A percentile compares a stretch with the other conserved stretches of the same genome.
These are phyloP conservation scores for Verbena officinalis DNA, from an alignment of 257 asterid species.

Conservation along the genomic window DNA sequence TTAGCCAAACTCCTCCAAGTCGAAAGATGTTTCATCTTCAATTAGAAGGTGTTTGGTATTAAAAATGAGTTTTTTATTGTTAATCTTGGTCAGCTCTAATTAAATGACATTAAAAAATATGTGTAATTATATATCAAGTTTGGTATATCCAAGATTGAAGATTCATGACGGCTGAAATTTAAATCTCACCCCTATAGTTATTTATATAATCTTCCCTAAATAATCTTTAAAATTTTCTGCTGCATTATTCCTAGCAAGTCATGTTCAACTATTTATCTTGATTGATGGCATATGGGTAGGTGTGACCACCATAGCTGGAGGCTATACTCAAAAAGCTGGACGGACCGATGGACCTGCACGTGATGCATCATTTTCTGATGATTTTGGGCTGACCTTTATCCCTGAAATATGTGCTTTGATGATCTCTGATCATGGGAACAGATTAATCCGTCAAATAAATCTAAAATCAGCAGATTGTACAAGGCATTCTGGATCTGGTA, in stretches of 20 bases:
- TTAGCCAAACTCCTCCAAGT: background rate
- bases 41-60: no score
- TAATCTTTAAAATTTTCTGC: background rate
- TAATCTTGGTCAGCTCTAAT: no score
- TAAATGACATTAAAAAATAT: no score
- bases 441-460: conserved; percentile 68
- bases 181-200: no score
- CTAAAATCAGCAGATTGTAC: conserved; percentile 70
- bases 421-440: conserved; percentile 71
- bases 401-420: conserved; percentile 75
- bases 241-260: background rate
- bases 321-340: conserved; percentile 57
- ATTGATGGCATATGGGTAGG: conserved; percentile 44
- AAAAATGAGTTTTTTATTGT: no score
- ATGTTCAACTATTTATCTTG: conserved; percentile 14
- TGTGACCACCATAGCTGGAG: conserved; percentile 93
- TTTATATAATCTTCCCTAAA: background rate
- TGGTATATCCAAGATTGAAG: no score
- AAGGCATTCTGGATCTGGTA: conserved; percentile 61
- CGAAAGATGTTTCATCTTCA: background rate
- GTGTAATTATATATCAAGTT: no score
- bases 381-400: conserved; percentile 55
- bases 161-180: no score
- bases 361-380: conserved; percentile 69
- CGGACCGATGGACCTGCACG: conserved; percentile 68